Base-by-base conservation (phyloP, 148 eudicot species). In the Fallopia convolvulus region DNA sequence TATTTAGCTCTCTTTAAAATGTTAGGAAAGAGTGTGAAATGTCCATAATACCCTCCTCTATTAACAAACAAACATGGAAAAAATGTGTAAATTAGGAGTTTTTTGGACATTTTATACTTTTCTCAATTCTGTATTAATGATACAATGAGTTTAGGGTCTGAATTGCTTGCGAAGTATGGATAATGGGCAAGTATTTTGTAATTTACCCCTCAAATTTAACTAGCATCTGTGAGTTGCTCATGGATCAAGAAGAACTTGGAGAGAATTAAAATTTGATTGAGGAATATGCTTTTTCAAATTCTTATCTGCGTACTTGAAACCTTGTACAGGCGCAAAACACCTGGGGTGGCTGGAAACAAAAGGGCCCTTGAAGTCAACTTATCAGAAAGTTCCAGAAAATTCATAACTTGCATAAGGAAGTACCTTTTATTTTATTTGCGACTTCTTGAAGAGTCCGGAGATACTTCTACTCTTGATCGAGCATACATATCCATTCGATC, bases 301-400 rank as follows among this genome's bases (percentile, higher is more conserved):
- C 21, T 65, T 32, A 58, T 80, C 81, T 78, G 72, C 74, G 42
- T 75, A 13, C 80, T 41, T 63, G 30, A 26, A 26, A 30, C 70
- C 44, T 68, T 26, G 12, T 68, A 68, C 92, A 92, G 98, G 85
- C 97, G 96, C 81, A 94, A 88, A 85, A 81, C 96, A 75, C 90
- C 92, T 68, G 85, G 88, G 72, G 85, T 82, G 77, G 81, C 88
- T 75, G 91, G 97, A 71, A 88, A 84, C 83, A 90, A 83, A 83
- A 93, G 81, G 86, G 78, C 76, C 74, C 91, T 95, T 75, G 99
- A 95, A 90, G 99, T 95, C 77, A 89, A 95, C 85, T 82, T 95
- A 78, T 88, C 99, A 42, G 99, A 95, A 84, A 95, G 97, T 83
- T 93, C 97, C 36, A 92, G 99, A 30, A 95, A 95, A 80, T 95